Evolutionary conservation across 1,139 yeast genomes (phyloP).

Genomic region (Debaryomyces sp.): DNA sequence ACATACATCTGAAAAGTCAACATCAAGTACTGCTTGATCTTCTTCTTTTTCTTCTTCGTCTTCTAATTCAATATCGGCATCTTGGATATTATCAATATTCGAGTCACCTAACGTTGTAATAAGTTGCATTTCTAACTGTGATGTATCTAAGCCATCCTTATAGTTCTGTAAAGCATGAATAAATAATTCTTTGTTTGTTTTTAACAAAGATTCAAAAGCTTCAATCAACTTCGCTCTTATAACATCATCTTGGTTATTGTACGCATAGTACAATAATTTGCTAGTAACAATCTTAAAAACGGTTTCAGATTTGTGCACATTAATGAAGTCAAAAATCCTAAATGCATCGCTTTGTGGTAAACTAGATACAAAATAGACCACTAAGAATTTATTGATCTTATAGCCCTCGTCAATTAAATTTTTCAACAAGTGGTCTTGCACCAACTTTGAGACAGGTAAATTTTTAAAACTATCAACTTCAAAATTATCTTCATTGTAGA

Average conservation of each 20-base stretch:
- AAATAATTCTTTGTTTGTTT: conserved; percentile 42
- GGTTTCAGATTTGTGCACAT: conserved; percentile 20
- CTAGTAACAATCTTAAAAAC: conserved; percentile 26
- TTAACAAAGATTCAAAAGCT: conserved; percentile 49
- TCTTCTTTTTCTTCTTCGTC: conserved; percentile 24
- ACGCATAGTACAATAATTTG: conserved; percentile 25
- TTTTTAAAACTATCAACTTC: conserved; percentile 20
- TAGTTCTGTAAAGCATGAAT: conserved; percentile 37
- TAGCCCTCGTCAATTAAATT: conserved; percentile 28
- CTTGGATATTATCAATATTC: conserved; percentile 18
- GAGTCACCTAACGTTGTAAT: conserved; percentile 55
- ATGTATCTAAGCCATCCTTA: conserved; percentile 39
- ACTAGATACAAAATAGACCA: conserved; percentile 27
- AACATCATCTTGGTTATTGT: conserved; percentile 19
- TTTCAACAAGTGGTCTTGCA: conserved; percentile 18
- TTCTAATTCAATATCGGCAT: conserved; percentile 26
- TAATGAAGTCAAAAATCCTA: conserved; percentile 26
- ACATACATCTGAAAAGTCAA: conserved; percentile 17
- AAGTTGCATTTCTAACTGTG: conserved; percentile 66
- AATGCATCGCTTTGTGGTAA: conserved; percentile 20
- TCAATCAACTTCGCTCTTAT: conserved; percentile 36
- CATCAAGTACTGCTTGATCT: conserved; percentile 1
- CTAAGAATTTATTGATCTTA: conserved; percentile 35
- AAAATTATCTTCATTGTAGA: conserved; percentile 23
- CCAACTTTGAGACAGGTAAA: conserved; percentile 17